These are phyloP conservation scores for Elsinoe ampelina DNA, from an alignment of 2,329 filamentous ascomycete species.

Conservation along the genomic window DNA sequence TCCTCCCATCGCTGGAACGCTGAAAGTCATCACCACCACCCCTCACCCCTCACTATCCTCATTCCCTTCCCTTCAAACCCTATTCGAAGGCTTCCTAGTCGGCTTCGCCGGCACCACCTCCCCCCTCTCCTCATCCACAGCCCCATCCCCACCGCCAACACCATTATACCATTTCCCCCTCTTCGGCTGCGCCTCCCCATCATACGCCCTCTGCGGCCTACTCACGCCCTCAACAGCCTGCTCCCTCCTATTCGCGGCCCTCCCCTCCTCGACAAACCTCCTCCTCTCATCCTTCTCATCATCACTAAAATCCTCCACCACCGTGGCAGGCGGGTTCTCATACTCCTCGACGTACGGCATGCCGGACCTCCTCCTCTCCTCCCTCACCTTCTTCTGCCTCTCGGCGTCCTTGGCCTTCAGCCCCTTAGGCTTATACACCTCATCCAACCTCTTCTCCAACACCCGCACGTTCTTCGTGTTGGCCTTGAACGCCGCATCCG, in stretches of 20 bases:
- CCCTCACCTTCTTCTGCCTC: constrained; percentile 24
- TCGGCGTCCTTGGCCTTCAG: constrained; percentile 21
- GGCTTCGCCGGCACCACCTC: background rate
- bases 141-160: background rate
- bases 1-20: background rate
- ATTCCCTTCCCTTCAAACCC: background rate
- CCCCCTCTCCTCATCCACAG: constrained; percentile 15
- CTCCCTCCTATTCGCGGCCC: constrained; percentile 1
- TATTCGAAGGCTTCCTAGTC: constrained; percentile 6
- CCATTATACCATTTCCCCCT: constrained; percentile 11
- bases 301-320: constrained; percentile 37
- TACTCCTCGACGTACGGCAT: constrained; percentile 23
- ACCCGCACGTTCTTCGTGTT: constrained; percentile 69
- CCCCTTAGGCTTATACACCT: constrained; percentile 49
- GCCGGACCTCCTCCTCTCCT: constrained; percentile 23
- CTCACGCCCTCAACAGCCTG: constrained; percentile 7
- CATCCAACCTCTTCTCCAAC: constrained; percentile 58
- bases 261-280: constrained; percentile 12
- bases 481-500: constrained; percentile 62
- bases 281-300: constrained; percentile 27
- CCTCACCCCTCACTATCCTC: background rate
- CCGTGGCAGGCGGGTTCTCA: constrained; percentile 36
- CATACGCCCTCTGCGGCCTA: constrained; percentile 11
- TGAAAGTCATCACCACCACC: background rate
- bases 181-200: constrained; percentile 7